These are phyloP conservation scores for Salvia miltiorrhiza DNA, from an alignment of 257 asterid species.

Conservation along the genomic window DNA sequence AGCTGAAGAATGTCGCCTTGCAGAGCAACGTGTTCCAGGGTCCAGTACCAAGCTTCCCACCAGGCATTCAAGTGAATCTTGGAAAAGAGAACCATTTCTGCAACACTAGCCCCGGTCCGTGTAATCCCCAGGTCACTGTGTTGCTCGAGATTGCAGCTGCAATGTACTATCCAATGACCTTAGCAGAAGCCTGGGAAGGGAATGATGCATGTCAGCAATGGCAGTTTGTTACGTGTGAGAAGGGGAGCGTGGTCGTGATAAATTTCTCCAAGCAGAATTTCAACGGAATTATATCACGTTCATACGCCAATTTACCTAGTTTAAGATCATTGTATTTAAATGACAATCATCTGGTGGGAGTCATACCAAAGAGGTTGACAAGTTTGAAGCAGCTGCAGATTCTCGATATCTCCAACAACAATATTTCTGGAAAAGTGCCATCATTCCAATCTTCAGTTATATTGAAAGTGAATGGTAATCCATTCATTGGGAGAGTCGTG, in stretches of 20 bases:
- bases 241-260: conserved; percentile 47
- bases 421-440: conserved; percentile 72
- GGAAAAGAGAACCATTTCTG: conserved; percentile 61
- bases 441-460: conserved; percentile 36
- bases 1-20: conserved; percentile 41
- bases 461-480: conserved; percentile 47
- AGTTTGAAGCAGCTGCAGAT: conserved; percentile 38
- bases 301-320: conserved; percentile 45
- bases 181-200: conserved; percentile 75
- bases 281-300: conserved; percentile 61
- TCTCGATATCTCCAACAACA: conserved; percentile 79
- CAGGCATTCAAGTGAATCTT: conserved; percentile 28
- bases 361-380: conserved; percentile 57
- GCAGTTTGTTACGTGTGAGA: conserved; percentile 53
- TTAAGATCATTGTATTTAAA: conserved; percentile 43
- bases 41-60: conserved; percentile 53
- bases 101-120: conserved; percentile 51
- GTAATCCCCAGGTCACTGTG: conserved; percentile 62
- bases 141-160: conserved; percentile 52
- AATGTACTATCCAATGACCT: conserved; percentile 48
- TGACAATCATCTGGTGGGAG: conserved; percentile 58
- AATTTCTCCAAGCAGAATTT: conserved; percentile 57
- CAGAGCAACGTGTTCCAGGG: conserved; percentile 72
- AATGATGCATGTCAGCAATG: conserved; percentile 64
- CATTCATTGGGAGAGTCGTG: conserved; percentile 50